phyloP scores from a whole-genome alignment of 495 filamentous ascomycete species.

The Aspergillus incahuasiensis region DNA sequence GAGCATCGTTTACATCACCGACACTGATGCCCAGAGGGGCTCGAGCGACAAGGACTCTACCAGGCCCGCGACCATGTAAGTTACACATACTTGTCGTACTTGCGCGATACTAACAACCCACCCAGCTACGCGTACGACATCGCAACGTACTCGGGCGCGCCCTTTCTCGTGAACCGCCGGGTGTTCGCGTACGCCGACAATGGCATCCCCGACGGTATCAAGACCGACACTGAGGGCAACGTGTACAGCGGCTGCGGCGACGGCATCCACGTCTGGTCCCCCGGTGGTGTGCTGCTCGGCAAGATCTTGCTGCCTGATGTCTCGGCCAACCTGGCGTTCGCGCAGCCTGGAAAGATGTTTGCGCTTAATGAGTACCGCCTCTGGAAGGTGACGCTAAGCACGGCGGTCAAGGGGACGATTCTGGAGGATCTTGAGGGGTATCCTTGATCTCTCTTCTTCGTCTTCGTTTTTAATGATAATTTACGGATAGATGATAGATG shows the following conservation, averaged over 20 bases:
- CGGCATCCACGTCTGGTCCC: constrained; percentile 57
- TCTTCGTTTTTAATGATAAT: no score
- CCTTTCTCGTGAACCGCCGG: constrained; percentile 47
- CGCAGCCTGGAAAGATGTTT: constrained; percentile 36
- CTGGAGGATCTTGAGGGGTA: neutral
- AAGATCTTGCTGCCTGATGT: constrained; percentile 43
- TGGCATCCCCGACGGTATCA: constrained; percentile 58
- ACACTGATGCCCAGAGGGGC: constrained; percentile 46
- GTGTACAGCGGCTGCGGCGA: constrained; percentile 58
- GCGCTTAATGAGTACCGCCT: constrained; percentile 36
- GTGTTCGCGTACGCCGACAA: constrained; percentile 53
- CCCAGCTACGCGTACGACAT: constrained; percentile 31
- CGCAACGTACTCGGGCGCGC: constrained; percentile 14
- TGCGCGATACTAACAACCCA: neutral
- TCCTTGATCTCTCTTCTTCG: no score
- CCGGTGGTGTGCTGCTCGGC: constrained; percentile 52
- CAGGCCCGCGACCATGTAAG: constrained; percentile 24
- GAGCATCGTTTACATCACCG: constrained; percentile 49
- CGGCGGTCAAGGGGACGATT: neutral
- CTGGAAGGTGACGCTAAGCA: constrained; percentile 24
- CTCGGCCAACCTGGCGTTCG: constrained; percentile 44
- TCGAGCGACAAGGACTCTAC: constrained; percentile 23
- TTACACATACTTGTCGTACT: neutral
- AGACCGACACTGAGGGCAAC: constrained; percentile 55
- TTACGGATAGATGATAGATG: no score